Evolutionary conservation across 1,139 yeast genomes (phyloP).

Genomic region (Yarrowia galli): DNA sequence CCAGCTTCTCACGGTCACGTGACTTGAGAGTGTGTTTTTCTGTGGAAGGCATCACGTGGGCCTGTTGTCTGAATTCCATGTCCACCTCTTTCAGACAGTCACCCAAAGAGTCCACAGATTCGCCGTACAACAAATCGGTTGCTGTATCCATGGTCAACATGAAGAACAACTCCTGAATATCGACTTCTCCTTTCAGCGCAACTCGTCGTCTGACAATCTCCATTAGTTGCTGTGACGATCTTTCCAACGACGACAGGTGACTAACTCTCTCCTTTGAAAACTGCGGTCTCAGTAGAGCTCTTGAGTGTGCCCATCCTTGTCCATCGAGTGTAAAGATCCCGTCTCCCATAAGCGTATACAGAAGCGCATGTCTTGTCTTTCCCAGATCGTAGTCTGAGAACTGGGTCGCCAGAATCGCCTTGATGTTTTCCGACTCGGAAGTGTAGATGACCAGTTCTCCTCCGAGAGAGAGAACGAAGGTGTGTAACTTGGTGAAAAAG

Average conservation of each 20-base stretch:
- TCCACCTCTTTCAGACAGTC: background rate
- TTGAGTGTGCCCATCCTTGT: conserved; percentile 62
- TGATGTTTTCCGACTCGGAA: conserved; percentile 57
- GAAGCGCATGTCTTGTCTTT: conserved; percentile 54
- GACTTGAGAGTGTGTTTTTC: background rate
- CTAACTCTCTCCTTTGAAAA: conserved; percentile 63
- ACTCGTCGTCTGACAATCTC: conserved; percentile 41
- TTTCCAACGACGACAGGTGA: conserved; percentile 49
- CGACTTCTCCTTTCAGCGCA: conserved; percentile 51
- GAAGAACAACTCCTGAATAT: conserved; percentile 60
- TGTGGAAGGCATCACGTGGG: background rate
- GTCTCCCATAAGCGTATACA: conserved; percentile 57
- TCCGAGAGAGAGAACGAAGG: conserved; percentile 17
- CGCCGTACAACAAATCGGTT: conserved; percentile 66
- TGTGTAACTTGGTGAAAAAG: conserved; percentile 6
- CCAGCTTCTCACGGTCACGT: no score
- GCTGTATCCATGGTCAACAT: conserved; percentile 64
- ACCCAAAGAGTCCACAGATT: conserved; percentile 54
- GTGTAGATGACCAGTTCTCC: conserved; percentile 48
- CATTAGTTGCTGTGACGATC: conserved; percentile 45
- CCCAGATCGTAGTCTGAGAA: conserved; percentile 63
- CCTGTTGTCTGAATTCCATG: background rate
- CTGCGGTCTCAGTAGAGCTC: conserved; percentile 64
- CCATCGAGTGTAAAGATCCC: conserved; percentile 65
- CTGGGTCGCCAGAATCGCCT: conserved; percentile 51